A percentile compares a stretch with the other conserved stretches of the same genome.
Evolutionary conservation across 2,329 filamentous ascomycete genomes (phyloP).

Genomic region (Colletotrichum sp.): DNA sequence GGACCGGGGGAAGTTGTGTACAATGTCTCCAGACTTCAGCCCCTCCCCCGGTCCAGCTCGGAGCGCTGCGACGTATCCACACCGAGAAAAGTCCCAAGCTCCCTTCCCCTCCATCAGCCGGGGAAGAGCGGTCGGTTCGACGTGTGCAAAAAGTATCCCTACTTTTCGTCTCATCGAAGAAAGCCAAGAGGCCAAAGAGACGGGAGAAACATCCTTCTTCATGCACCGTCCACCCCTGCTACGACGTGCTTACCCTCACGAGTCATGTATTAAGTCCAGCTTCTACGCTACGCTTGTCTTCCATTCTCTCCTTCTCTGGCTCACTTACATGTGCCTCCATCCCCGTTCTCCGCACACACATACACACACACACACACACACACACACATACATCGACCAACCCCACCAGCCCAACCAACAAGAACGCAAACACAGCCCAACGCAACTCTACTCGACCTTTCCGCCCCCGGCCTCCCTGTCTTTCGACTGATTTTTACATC

Average conservation of each 20-base stretch:
- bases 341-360: background rate
- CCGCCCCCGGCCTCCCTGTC: background rate
- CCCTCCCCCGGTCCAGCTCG: background rate
- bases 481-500: background rate
- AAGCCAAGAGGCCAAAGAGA: background rate
- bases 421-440: background rate
- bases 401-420: background rate
- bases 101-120: background rate
- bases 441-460: background rate
- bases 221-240: background rate
- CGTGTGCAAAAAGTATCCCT: background rate
- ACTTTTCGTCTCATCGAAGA: background rate
- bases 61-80: background rate
- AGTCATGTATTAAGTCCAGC: background rate
- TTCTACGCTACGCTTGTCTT: background rate
- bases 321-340: background rate
- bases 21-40: background rate
- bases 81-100: background rate
- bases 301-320: background rate
- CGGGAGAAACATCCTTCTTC: background rate
- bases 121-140: background rate
- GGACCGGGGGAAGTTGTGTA: background rate
- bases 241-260: background rate
- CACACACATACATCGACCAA: background rate
- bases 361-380: background rate